These are phyloP conservation scores for Trichoderma asperelloides DNA, from an alignment of 495 filamentous ascomycete genomes.

Conservation along the genomic window DNA sequence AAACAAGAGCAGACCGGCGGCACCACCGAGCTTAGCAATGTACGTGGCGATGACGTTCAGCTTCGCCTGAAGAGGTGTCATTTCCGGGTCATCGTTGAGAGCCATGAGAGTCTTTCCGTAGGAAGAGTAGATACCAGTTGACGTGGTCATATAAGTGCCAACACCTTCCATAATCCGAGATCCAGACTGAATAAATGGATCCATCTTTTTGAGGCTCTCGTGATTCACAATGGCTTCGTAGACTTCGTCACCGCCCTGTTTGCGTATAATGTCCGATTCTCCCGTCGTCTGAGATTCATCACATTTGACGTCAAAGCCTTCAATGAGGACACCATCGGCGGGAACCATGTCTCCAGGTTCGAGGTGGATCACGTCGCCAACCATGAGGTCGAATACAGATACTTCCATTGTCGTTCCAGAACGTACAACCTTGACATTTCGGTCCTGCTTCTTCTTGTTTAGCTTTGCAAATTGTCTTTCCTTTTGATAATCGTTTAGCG, in stretches of 20 bases:
- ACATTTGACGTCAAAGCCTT: constrained; percentile 66
- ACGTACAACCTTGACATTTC: constrained; percentile 65
- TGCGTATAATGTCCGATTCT: constrained; percentile 73
- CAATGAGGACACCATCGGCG: constrained; percentile 64
- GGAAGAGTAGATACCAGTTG: constrained; percentile 76
- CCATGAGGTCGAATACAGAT: constrained; percentile 62
- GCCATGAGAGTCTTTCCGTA: constrained; percentile 94
- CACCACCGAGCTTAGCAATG: constrained; percentile 86
- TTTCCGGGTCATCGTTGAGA: constrained; percentile 78
- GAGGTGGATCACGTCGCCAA: constrained; percentile 63
- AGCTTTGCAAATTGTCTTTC: constrained; percentile 72
- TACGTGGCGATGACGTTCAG: constrained; percentile 84
- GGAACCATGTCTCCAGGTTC: constrained; percentile 70
- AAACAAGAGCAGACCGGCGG: constrained; percentile 77
- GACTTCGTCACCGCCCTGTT: constrained; percentile 66
- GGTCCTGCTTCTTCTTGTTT: constrained; percentile 73
- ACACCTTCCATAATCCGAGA: constrained; percentile 82
- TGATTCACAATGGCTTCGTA: constrained; percentile 69
- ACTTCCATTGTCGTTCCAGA: constrained; percentile 66
- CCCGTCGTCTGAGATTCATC: constrained; percentile 80
- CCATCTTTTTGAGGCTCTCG: constrained; percentile 69
- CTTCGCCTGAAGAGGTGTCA: constrained; percentile 90
- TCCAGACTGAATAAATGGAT: constrained; percentile 91
- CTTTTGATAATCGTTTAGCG: constrained; percentile 71
- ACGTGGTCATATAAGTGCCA: constrained; percentile 71